These are phyloP conservation scores for Suillus cothurnatus DNA, from an alignment of 768 basidiomycete genomes.

Conservation along the genomic window DNA sequence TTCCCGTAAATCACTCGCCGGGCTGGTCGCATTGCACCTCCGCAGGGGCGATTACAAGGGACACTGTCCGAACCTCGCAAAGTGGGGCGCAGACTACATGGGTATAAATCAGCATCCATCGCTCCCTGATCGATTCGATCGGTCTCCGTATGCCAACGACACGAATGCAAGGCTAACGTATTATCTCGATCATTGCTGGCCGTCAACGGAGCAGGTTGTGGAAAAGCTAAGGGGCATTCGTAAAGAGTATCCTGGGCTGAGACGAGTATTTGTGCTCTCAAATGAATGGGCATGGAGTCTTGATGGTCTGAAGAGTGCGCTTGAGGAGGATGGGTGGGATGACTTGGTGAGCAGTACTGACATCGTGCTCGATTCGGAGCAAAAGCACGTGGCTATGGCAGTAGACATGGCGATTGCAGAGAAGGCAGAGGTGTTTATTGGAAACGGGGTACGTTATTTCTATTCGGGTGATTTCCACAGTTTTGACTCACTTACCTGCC, in stretches of 20 bases:
- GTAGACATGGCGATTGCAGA: constrained; percentile 65
- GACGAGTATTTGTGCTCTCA: constrained; percentile 50
- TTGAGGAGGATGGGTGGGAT: constrained; percentile 52
- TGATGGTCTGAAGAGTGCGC: constrained; percentile 36
- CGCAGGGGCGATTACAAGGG: constrained; percentile 59
- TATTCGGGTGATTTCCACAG: background rate
- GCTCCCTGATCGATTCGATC: constrained; percentile 45
- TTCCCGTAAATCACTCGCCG: constrained; percentile 34
- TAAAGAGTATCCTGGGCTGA: constrained; percentile 31
- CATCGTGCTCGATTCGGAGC: constrained; percentile 44
- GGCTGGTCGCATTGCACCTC: constrained; percentile 55
- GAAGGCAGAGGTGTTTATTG: constrained; percentile 59
- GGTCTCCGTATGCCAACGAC: constrained; percentile 18
- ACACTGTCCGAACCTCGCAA: constrained; percentile 53
- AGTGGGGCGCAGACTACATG: constrained; percentile 47
- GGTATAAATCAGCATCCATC: constrained; percentile 50
- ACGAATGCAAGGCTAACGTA: constrained; percentile 27
- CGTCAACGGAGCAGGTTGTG: constrained; percentile 44
- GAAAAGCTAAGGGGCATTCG: constrained; percentile 38
- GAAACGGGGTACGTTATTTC: constrained; percentile 54
- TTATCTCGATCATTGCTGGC: constrained; percentile 47
- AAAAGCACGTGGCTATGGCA: constrained; percentile 50
- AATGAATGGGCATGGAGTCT: constrained; percentile 52
- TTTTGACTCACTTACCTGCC: background rate
- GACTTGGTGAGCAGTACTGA: constrained; percentile 46